These are phyloP conservation scores for Yamadazyma taylorii DNA, from an alignment of 1,139 yeast species.

Conservation along the genomic window DNA sequence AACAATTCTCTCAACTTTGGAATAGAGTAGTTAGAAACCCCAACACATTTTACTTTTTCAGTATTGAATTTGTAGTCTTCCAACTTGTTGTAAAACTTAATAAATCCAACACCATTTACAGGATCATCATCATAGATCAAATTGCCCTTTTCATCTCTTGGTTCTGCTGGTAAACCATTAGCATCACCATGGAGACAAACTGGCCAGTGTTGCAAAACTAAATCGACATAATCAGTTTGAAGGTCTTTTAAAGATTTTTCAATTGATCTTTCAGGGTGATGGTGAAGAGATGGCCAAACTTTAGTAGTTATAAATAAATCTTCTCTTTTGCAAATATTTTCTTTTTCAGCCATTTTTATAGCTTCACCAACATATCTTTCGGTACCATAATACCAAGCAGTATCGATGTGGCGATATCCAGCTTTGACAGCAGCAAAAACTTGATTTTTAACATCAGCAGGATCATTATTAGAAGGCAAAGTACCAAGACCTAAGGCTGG, in stretches of 20 bases:
- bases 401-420: slow-evolving; percentile 43
- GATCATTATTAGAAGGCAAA: slow-evolving; percentile 31
- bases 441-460: slow-evolving; percentile 34
- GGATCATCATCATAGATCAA: slow-evolving; percentile 44
- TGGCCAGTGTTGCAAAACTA: slow-evolving; percentile 66
- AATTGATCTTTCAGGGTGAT: slow-evolving; percentile 38
- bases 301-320: slow-evolving; percentile 62
- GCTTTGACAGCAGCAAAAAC: slow-evolving; percentile 41
- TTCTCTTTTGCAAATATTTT: slow-evolving; percentile 50
- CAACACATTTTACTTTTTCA: slow-evolving; percentile 35
- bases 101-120: slow-evolving; percentile 35
- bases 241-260: slow-evolving; percentile 36
- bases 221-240: slow-evolving; percentile 58
- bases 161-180: slow-evolving; percentile 37
- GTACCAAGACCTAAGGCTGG: slow-evolving; percentile 45
- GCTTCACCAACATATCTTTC: slow-evolving; percentile 54
- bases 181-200: slow-evolving; percentile 37
- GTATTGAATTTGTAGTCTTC: slow-evolving; percentile 41
- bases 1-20: slow-evolving; percentile 37
- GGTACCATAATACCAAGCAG: slow-evolving; percentile 51
- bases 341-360: slow-evolving; percentile 45
- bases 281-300: slow-evolving; percentile 51
- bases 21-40: slow-evolving; percentile 45
- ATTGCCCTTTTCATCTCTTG: slow-evolving; percentile 41
- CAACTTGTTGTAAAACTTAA: slow-evolving; percentile 48